A percentile compares a stretch with the other conserved stretches of the same genome.
Conservation (phyloP, 2,329 filamentous ascomycete genomes). For the Beauveria australis region DNA sequence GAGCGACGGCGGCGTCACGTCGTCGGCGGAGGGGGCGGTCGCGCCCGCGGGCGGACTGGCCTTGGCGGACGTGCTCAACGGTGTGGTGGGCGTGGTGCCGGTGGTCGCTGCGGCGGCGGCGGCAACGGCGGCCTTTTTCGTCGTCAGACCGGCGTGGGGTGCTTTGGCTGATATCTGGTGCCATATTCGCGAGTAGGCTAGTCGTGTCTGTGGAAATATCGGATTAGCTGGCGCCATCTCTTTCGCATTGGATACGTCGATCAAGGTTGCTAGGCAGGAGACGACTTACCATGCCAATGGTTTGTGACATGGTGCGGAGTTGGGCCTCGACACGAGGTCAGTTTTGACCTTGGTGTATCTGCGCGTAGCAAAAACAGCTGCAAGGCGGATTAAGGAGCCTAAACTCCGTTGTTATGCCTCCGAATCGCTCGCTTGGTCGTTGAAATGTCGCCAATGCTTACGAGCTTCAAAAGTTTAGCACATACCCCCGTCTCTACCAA, state of each 20-base stretch:
- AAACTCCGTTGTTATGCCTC: neutral
- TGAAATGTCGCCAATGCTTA: neutral
- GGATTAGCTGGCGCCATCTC: neutral
- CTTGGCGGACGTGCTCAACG: neutral
- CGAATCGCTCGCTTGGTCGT: neutral
- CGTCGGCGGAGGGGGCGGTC: slow-evolving; percentile 15
- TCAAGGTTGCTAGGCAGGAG: slow-evolving; percentile 2
- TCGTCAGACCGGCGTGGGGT: slow-evolving; percentile 54
- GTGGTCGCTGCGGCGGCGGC: neutral
- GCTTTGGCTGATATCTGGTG: slow-evolving; percentile 71
- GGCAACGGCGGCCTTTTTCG: slow-evolving; percentile 25
- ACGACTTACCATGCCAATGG: slow-evolving; percentile 58
- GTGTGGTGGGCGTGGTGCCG: neutral
- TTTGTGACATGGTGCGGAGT: slow-evolving; percentile 62
- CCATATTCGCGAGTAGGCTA: slow-evolving; percentile 95
- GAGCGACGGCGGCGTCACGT: slow-evolving; percentile 65
- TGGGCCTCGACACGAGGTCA: slow-evolving; percentile 12
- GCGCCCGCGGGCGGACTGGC: neutral
- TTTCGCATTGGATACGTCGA: neutral
- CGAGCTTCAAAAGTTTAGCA: slow-evolving; percentile 8
- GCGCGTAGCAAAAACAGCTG: neutral
- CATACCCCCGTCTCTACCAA: neutral
- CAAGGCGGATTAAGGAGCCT: neutral
- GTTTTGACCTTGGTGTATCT: slow-evolving; percentile 1
- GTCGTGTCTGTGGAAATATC: slow-evolving; percentile 59